These are phyloP conservation scores for Sporothrix sp. DNA, from an alignment of 2,329 filamentous ascomycete genomes.

Conservation along the genomic window DNA sequence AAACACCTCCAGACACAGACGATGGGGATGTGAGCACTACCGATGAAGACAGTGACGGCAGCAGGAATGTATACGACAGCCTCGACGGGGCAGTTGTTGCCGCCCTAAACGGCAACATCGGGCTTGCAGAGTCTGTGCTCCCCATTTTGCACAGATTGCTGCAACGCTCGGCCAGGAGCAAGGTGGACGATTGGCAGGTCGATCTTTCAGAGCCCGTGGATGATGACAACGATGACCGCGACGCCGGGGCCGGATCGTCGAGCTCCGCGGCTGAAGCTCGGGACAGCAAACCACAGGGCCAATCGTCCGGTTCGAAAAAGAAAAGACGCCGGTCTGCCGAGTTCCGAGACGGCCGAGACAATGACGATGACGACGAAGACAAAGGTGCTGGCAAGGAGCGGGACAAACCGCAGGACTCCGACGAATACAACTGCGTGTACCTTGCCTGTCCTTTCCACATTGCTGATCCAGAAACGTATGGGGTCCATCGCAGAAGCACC, in stretches of 20 bases:
- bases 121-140: constrained; percentile 20
- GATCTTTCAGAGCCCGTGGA: background rate
- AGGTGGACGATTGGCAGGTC: constrained; percentile 21
- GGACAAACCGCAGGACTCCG: too few species aligned
- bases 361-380: constrained; percentile 16
- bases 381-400: constrained; percentile 7
- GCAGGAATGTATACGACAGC: constrained; percentile 20
- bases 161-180: constrained; percentile 16
- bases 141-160: constrained; percentile 19
- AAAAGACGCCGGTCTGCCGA: constrained; percentile 17
- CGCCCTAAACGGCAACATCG: constrained; percentile 19
- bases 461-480: constrained; percentile 20
- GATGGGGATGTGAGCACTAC: constrained; percentile 15
- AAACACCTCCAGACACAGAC: too few species aligned
- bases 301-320: constrained; percentile 10
- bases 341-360: constrained; percentile 13
- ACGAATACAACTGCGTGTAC: too few species aligned
- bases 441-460: constrained; percentile 24
- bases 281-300: background rate
- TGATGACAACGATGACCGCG: background rate
- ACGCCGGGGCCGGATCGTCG: background rate
- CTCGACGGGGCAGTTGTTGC: constrained; percentile 20
- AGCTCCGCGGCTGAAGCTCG: background rate
- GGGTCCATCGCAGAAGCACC: constrained; percentile 18
- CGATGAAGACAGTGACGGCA: constrained; percentile 18